Percentiles rank a stretch among this genome's conserved stretches.
These are phyloP conservation scores for Basipetospora chlamydospora DNA, from an alignment of 2,329 filamentous ascomycete genomes.

Conservation along the genomic window DNA sequence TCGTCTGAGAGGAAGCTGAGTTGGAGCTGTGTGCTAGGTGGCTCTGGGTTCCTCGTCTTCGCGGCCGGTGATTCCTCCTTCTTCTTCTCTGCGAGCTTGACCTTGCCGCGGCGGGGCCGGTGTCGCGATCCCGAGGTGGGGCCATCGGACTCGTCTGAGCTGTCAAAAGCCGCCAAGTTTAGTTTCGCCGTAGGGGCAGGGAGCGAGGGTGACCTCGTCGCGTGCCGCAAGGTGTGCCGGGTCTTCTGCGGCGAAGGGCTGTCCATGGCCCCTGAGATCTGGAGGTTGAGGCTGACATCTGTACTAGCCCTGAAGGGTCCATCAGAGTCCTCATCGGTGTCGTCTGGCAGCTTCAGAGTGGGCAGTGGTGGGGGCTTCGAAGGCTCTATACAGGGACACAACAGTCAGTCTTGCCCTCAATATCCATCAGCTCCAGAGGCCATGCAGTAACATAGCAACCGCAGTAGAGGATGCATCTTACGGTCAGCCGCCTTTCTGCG, in stretches of 20 bases:
- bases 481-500: too few species aligned
- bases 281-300: too few species aligned
- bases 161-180: neutral
- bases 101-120: too few species aligned
- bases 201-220: neutral
- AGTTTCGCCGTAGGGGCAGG: neutral
- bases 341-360: neutral
- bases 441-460: too few species aligned
- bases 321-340: too few species aligned
- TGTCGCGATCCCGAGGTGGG: neutral
- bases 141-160: neutral
- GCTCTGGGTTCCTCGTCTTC: neutral
- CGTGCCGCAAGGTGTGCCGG: neutral
- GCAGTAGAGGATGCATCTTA: too few species aligned
- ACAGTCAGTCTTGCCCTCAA: too few species aligned
- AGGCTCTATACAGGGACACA: constrained; percentile 3
- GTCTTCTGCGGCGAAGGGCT: neutral
- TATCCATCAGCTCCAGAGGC: too few species aligned
- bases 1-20: too few species aligned
- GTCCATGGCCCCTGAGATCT: neutral
- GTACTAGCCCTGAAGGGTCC: too few species aligned
- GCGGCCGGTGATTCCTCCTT: neutral
- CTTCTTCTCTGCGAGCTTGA: too few species aligned
- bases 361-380: constrained; percentile 1
- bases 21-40: neutral